A percentile compares a stretch with the other conserved stretches of the same genome.
phyloP scores from a whole-genome alignment of 1,284 basidiomycete genomes.

The Afroboletus lepidellus region DNA sequence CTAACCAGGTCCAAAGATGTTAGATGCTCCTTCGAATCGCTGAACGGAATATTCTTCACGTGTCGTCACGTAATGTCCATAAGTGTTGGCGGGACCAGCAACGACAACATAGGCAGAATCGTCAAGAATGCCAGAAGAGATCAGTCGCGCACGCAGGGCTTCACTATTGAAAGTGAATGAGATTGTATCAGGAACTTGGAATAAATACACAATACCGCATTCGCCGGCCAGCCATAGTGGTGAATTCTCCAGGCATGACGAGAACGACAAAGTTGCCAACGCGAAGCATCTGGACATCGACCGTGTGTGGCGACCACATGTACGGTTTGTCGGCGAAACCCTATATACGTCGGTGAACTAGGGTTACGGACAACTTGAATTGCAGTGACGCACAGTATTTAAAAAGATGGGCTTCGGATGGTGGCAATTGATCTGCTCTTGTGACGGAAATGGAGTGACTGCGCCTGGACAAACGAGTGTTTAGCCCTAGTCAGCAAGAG shows the following conservation, averaged over 20 bases:
- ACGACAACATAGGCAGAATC: constrained; percentile 71
- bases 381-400: constrained; percentile 43
- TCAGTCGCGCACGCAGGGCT: constrained; percentile 62
- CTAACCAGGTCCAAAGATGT: constrained; percentile 74
- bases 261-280: constrained; percentile 79
- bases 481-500: neutral
- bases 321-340: constrained; percentile 69
- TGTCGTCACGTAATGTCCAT: constrained; percentile 75
- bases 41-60: constrained; percentile 75
- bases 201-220: constrained; percentile 42
- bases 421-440: constrained; percentile 71
- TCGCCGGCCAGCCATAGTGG: constrained; percentile 61
- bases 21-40: constrained; percentile 81
- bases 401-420: constrained; percentile 79
- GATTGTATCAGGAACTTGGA: neutral
- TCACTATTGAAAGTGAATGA: constrained; percentile 38
- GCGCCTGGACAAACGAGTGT: constrained; percentile 2
- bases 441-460: constrained; percentile 61
- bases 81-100: constrained; percentile 80
- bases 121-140: constrained; percentile 60
- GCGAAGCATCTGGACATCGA: constrained; percentile 78
- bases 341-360: constrained; percentile 26
- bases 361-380: neutral
- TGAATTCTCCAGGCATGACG: constrained; percentile 70
- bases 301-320: constrained; percentile 73